Base-by-base conservation (phyloP, 257 asterid species). In the Linderniella brevidens region DNA sequence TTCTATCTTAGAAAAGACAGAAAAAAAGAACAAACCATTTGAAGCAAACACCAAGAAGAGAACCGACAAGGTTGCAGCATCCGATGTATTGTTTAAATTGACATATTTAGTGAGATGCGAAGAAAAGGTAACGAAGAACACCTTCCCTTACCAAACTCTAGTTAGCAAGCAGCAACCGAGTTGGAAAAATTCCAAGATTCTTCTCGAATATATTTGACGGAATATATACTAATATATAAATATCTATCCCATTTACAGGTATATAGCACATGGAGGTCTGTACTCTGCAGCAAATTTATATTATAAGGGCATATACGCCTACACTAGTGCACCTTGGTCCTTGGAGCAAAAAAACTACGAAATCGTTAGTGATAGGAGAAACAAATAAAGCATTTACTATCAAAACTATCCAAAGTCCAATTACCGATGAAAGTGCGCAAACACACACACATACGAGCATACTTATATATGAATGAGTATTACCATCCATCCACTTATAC, bases 111-210 rank as follows among this genome's bases (percentile, higher is more conserved):
- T 25, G 32, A 25, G 32, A 25, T 25, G 32, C 3, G 32, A 25
- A 25, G 32, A 25, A 2, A 6, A 25, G 32, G 32, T 25, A 25
- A 25, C 6, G 32, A 3, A 25, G 67, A 56, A 72, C 65, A 63
- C 53, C 68, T 70, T 63, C 73, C 78, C 94, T 87, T 83, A 87
- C 95, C 95, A 68, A 87, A 85, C 59, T 77, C 65, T 39, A 64
- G 32, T 6, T 2, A 25, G 32, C 32, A 52, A 65, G 88, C 97
- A 71, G 97, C 97, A 66, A 73, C 86, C 46, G 77, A 70, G 82
- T 67, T 64, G 80, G 72, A 71, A 77, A 75, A 73, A 58, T 25
- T 49, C 88, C 84, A 79, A 65, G 92, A 70, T 63, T 68, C 97
- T 69, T 77, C 97, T 18, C 92, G 78, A 80, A 61, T 63, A 65